These are phyloP conservation scores for Fusarium annulatum DNA, from an alignment of 2,329 filamentous ascomycete genomes.

Conservation along the genomic window DNA sequence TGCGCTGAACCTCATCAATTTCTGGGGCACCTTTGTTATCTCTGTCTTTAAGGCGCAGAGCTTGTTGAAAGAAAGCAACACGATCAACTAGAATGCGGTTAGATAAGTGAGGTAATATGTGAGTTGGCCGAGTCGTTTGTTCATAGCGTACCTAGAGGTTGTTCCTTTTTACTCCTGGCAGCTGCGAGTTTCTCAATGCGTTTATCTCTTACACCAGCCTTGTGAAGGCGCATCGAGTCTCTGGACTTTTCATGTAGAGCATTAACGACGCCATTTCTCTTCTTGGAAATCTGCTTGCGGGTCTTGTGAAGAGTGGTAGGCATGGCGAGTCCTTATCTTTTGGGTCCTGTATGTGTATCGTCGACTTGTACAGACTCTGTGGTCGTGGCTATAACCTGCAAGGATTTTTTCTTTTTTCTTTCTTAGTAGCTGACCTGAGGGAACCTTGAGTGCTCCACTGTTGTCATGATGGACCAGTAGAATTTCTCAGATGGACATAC, in stretches of 20 bases:
- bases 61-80: constrained; percentile 75
- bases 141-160: constrained; percentile 71
- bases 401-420: constrained; percentile 36
- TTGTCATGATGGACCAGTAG: background rate
- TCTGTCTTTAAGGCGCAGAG: constrained; percentile 58
- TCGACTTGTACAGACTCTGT: constrained; percentile 11
- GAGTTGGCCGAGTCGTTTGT: background rate
- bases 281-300: constrained; percentile 89
- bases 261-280: constrained; percentile 78
- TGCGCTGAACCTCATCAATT: constrained; percentile 66
- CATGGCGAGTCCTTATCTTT: constrained; percentile 63
- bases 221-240: constrained; percentile 83
- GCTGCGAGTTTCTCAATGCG: constrained; percentile 78
- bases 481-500: constrained; percentile 23
- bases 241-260: constrained; percentile 89
- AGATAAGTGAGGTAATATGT: background rate
- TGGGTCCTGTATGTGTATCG: background rate
- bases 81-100: constrained; percentile 49
- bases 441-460: constrained; percentile 25
- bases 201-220: constrained; percentile 83
- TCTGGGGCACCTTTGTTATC: constrained; percentile 65
- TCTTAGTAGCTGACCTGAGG: background rate
- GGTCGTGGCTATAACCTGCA: constrained; percentile 8
- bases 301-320: constrained; percentile 83
- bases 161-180: constrained; percentile 78